Conservation (phyloP, 805 yeast species). For the Ogataea angusta region DNA sequence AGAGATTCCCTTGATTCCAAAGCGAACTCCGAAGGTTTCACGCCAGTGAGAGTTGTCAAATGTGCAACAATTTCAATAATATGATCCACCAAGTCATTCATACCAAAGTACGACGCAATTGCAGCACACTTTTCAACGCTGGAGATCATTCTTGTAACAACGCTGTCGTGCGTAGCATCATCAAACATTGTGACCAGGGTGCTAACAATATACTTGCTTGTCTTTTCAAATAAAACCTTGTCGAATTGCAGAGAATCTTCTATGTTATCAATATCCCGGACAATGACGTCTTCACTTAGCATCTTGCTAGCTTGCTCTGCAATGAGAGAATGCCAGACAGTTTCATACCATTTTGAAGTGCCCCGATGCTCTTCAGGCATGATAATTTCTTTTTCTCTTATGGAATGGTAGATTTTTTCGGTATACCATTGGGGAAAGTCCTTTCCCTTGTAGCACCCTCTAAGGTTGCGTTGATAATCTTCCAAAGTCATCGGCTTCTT, state of each 20-base stretch:
- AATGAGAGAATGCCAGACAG: constrained; percentile 71
- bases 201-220: constrained; percentile 62
- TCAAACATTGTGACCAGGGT: constrained; percentile 77
- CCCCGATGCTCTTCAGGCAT: constrained; percentile 98
- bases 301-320: constrained; percentile 40
- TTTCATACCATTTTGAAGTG: constrained; percentile 89
- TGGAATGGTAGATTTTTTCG: constrained; percentile 74
- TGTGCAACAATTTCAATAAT: constrained; percentile 65
- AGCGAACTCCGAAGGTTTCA: constrained; percentile 29
- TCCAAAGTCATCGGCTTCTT: constrained; percentile 88
- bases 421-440: constrained; percentile 88
- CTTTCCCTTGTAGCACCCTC: constrained; percentile 69
- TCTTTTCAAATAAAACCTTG: constrained; percentile 60
- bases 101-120: constrained; percentile 63
- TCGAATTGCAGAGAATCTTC: constrained; percentile 54
- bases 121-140: constrained; percentile 82
- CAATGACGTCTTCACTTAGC: constrained; percentile 13
- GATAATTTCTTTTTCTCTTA: constrained; percentile 82
- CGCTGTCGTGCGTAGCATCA: constrained; percentile 86
- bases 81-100: constrained; percentile 56
- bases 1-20: constrained; percentile 36
- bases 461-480: constrained; percentile 72
- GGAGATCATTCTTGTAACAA: constrained; percentile 81
- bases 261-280: constrained; percentile 10
- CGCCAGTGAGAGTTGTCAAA: constrained; percentile 61